phyloP scores from a whole-genome alignment of 2,329 filamentous ascomycete genomes.

The Apiospora pterosperma region DNA sequence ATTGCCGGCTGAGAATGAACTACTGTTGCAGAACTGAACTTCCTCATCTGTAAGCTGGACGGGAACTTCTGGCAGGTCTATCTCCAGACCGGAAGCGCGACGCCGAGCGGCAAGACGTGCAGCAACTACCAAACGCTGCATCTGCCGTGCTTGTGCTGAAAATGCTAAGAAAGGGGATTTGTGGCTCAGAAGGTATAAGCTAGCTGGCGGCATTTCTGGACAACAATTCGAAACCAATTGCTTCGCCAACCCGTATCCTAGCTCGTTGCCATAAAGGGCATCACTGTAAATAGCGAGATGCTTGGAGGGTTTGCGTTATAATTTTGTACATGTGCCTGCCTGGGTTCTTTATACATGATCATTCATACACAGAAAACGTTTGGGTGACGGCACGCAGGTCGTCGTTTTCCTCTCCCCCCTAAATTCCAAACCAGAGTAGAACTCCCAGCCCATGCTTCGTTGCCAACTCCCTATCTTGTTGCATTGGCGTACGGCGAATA shows the following conservation, averaged over 20 bases:
- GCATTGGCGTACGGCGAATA: neutral
- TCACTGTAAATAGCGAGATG: neutral
- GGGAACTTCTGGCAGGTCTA: slow-evolving; percentile 47
- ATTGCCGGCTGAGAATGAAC: too few species aligned
- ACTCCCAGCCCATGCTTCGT: neutral
- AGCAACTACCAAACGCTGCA: slow-evolving; percentile 54
- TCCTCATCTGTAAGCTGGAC: slow-evolving; percentile 43
- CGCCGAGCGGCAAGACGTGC: slow-evolving; percentile 45
- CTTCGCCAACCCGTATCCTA: neutral
- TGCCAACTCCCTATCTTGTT: neutral
- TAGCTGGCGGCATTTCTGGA: neutral
- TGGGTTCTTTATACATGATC: neutral
- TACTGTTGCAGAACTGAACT: slow-evolving; percentile 41
- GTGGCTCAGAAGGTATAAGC: neutral
- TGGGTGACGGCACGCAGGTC: neutral
- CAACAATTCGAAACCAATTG: neutral
- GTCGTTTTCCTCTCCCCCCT: neutral
- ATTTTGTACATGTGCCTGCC: slow-evolving; percentile 6
- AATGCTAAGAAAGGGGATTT: neutral
- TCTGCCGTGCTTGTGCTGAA: slow-evolving; percentile 46
- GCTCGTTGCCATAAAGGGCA: neutral
- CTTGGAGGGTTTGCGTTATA: neutral
- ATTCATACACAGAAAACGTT: slow-evolving; percentile 1
- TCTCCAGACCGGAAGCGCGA: slow-evolving; percentile 48
- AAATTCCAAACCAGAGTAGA: neutral